phyloP scores from a whole-genome alignment of 2,329 filamentous ascomycete species.

The Aspergillus pseudoglaucus region DNA sequence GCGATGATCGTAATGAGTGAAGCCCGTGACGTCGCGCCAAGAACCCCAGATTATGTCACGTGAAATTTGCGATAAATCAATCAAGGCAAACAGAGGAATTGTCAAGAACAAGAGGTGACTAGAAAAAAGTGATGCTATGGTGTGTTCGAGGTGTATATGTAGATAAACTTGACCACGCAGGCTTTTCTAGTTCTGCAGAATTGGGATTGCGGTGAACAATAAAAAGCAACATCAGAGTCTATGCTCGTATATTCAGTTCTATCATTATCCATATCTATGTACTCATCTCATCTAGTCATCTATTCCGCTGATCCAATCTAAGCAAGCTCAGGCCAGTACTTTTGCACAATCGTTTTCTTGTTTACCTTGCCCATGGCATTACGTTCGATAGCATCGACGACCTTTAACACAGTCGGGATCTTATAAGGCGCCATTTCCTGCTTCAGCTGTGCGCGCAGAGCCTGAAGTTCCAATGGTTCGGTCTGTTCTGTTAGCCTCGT shows the following conservation, averaged over 20 bases:
- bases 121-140: too few relatives aligned
- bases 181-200: too few relatives aligned
- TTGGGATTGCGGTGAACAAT: too few relatives aligned
- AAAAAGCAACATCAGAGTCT: too few relatives aligned
- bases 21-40: slow-evolving; percentile 18
- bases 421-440: slow-evolving; percentile 73
- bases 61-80: slow-evolving; percentile 1
- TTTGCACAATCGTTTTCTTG: slow-evolving; percentile 34
- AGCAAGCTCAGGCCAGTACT: slow-evolving; percentile 27
- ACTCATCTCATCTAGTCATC: neutral
- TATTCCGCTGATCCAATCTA: neutral
- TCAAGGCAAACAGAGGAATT: neutral
- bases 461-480: slow-evolving; percentile 22
- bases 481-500: slow-evolving; percentile 14
- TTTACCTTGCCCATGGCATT: slow-evolving; percentile 79
- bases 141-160: too few relatives aligned
- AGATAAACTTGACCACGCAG: too few relatives aligned
- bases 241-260: neutral
- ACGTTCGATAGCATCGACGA: slow-evolving; percentile 57
- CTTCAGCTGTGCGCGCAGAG: slow-evolving; percentile 29
- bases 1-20: neutral
- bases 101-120: too few relatives aligned
- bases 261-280: neutral
- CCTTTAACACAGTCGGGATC: slow-evolving; percentile 79
- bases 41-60: slow-evolving; percentile 11